Evolutionary conservation across 257 asterid species (phyloP).

Genomic region (Scutellaria galericulata): DNA sequence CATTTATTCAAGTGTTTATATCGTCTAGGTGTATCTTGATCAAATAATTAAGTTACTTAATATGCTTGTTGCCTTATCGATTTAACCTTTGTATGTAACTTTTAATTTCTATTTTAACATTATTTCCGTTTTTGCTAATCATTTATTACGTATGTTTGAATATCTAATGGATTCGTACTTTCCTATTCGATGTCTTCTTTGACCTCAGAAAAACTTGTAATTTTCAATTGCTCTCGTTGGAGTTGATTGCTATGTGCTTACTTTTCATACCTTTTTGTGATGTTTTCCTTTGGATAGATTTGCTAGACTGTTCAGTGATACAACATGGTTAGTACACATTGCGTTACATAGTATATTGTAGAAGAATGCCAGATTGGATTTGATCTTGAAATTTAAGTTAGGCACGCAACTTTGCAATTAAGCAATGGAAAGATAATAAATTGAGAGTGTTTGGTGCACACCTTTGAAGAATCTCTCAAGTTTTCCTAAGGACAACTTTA

Average conservation of each 20-base stretch:
- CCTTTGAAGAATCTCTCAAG: no score
- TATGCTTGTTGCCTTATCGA: conserved; percentile 20
- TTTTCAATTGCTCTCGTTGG: no score
- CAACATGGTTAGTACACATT: not conserved
- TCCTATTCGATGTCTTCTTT: no score
- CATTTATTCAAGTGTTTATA: conserved; percentile 43
- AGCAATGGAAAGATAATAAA: no score
- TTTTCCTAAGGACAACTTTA: no score
- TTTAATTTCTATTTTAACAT: not conserved
- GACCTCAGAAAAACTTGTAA: no score
- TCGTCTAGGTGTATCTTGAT: conserved; percentile 25
- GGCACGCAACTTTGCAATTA: no score
- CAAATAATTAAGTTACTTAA: conserved; percentile 8
- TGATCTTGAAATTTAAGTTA: conserved; percentile 10
- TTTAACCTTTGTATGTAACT: no score
- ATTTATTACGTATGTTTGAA: not conserved
- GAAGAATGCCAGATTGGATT: not conserved
- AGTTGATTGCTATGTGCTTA: no score
- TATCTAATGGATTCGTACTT: not conserved
- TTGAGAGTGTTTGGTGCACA: no score
- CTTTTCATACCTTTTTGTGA: not conserved
- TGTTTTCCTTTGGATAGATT: conserved; percentile 4
- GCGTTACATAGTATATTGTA: not conserved
- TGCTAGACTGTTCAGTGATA: not conserved
- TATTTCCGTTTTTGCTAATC: conserved; percentile 1